Conservation (phyloP, 2,329 filamentous ascomycete species). For the Aspergillus ochraceus region DNA sequence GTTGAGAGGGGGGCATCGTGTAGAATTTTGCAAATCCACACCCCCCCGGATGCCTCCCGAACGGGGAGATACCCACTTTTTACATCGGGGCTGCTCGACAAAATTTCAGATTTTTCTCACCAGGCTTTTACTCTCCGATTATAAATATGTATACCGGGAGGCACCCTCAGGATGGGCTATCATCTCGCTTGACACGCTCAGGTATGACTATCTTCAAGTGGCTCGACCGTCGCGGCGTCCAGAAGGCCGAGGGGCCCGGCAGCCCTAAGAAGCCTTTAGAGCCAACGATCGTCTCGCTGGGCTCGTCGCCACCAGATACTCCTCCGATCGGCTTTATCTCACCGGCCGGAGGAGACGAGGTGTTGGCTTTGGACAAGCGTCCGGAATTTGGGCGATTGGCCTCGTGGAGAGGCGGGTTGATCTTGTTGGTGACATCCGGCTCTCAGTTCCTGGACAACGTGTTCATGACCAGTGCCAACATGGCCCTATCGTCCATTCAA, state of each 20-base stretch:
- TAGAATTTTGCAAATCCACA: not conserved
- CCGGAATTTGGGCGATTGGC: constrained; percentile 36
- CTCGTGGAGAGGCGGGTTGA: constrained; percentile 41
- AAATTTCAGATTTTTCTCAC: constrained; percentile 2
- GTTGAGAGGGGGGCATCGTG: not conserved
- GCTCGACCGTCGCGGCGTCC: not conserved
- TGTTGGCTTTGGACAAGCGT: constrained; percentile 19
- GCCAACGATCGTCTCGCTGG: constrained; percentile 16
- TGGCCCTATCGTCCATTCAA: constrained; percentile 44
- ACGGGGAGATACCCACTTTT: constrained; percentile 8
- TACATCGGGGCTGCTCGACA: constrained; percentile 1
- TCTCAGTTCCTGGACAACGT: constrained; percentile 48
- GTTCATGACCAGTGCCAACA: constrained; percentile 46
- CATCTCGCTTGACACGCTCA: not conserved
- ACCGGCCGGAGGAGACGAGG: constrained; percentile 19
- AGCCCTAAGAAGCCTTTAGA: constrained; percentile 14
- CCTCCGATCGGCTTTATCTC: constrained; percentile 18
- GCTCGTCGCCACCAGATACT: constrained; percentile 12
- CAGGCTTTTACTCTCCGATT: not conserved
- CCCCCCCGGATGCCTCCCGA: constrained; percentile 2
- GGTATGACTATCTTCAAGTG: constrained; percentile 2
- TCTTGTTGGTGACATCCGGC: constrained; percentile 43
- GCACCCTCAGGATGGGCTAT: not conserved
- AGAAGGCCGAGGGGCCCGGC: not conserved
- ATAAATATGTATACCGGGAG: not conserved